Evolutionary conservation across 139 green algal genomes (phyloP), one percentile per base, ranked within the genome.

Genomic region (Nannochloris sp.): DNA sequence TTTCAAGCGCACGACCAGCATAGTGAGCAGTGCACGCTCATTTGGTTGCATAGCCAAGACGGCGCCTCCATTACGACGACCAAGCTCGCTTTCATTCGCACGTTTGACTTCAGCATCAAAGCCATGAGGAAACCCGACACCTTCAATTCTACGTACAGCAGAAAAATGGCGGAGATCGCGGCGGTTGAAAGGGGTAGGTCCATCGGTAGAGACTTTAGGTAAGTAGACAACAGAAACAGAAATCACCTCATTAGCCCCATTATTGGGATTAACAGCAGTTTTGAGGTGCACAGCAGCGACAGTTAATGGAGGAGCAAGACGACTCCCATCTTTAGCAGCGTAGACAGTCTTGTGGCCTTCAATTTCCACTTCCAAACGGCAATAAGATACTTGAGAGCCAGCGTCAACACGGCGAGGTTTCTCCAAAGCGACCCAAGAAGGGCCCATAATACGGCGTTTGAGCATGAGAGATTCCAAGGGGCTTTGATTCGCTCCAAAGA

Each of bases 371-470:
- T 97, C 93, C 57, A 97, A 64, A 65, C 89, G 90, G 81, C 92
- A 97, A 83, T 90, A 97, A 34, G 78, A 95, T 54, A 90, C 64
- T 67, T 83, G 64, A 23, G 13, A n/a, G 19, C 55, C 35, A 29
- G 54, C 19, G 8, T 65, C 45, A 12, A 91, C 60, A 15, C 68
- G 29, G 4, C 23, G 67, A 1, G 89, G 73, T 25, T 71, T 68
- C 23, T 42, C 44, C 4, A 99, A 36, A 1, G 60, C 38, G 6
- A 97, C 48, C 94, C 94, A 99, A 61, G 65, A 71, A 7, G 94
- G 91, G 4, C 95, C 93, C 84, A 89, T 96, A 42, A 99, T 56
- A 39, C 74, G 71, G 7, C 94, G 78, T 86, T 98, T 99, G 13
- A 99, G 54, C 56, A 92, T 57, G 36, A 99, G 59, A 2, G 81